A percentile compares a stretch with the other conserved stretches of the same genome.
phyloP scores from a whole-genome alignment of 1,284 basidiomycete genomes.

The Ceratobasidium sp. region DNA sequence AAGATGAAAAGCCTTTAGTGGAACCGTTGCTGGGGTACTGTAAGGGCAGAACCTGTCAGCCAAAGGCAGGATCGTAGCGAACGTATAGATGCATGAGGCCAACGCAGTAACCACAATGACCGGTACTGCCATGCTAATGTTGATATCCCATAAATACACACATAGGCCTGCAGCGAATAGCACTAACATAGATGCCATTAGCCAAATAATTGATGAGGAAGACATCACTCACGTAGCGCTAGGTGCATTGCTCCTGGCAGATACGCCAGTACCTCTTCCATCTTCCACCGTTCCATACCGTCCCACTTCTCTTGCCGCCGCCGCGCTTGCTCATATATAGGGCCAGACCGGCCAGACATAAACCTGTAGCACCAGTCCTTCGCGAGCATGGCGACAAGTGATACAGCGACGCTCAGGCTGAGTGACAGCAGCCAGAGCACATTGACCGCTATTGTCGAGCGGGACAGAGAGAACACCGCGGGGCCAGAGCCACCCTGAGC shows the following conservation, averaged over 20 bases:
- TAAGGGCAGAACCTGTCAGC: background rate
- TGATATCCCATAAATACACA: conserved; percentile 12
- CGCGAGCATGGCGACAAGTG: no score
- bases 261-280: background rate
- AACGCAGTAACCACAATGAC: background rate
- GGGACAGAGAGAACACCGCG: no score
- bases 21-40: background rate
- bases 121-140: background rate
- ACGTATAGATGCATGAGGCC: background rate
- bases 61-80: background rate
- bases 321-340: background rate
- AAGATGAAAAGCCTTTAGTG: background rate
- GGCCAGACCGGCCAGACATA: conserved; percentile 3
- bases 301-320: conserved; percentile 21
- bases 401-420: no score
- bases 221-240: background rate
- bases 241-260: conserved; percentile 8
- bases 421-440: no score
- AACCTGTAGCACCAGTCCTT: conserved; percentile 11
- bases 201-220: background rate
- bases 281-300: conserved; percentile 6
- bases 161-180: conserved; percentile 3
- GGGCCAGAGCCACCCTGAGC: background rate
- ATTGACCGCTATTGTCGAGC: no score
- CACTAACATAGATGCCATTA: background rate